These are phyloP conservation scores for Parastagonospora avenae DNA, from an alignment of 2,329 filamentous ascomycete species.

Conservation along the genomic window DNA sequence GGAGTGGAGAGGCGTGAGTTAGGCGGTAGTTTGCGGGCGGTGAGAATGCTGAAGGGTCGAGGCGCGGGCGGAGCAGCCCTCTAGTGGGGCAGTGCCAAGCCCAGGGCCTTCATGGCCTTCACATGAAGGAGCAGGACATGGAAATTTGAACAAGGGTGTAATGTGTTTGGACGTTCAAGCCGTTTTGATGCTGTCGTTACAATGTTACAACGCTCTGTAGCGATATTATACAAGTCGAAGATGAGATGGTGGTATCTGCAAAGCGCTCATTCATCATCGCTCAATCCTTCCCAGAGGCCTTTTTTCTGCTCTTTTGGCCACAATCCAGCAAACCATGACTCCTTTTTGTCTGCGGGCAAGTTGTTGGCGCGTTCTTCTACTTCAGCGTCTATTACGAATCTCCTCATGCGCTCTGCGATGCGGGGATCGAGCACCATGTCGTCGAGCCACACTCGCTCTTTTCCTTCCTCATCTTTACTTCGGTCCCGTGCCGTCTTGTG, in stretches of 20 bases:
- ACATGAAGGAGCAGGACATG: too few species aligned
- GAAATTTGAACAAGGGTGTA: too few species aligned
- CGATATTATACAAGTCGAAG: slow-evolving; percentile 26
- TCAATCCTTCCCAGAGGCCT: slow-evolving; percentile 38
- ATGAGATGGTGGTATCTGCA: slow-evolving; percentile 21
- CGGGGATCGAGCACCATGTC: slow-evolving; percentile 77
- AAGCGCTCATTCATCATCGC: slow-evolving; percentile 26
- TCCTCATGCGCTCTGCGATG: slow-evolving; percentile 78
- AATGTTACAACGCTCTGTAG: too few species aligned
- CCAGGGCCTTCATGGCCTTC: too few species aligned
- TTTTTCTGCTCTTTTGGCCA: slow-evolving; percentile 43
- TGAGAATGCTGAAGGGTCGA: neutral
- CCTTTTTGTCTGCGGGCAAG: slow-evolving; percentile 21
- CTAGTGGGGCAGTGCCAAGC: too few species aligned
- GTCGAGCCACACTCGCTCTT: slow-evolving; percentile 72
- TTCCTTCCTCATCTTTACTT: slow-evolving; percentile 54
- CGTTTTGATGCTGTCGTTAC: too few species aligned
- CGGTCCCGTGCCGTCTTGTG: slow-evolving; percentile 73
- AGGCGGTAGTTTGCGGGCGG: slow-evolving; percentile 3
- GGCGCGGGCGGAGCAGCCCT: too few species aligned
- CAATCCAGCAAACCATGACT: slow-evolving; percentile 35
- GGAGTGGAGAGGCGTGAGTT: slow-evolving; percentile 19
- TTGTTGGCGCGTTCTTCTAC: slow-evolving; percentile 68
- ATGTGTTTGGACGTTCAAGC: too few species aligned
- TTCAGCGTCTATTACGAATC: slow-evolving; percentile 71